phyloP scores from a whole-genome alignment of 768 basidiomycete species.

The Pholiota conissans region DNA sequence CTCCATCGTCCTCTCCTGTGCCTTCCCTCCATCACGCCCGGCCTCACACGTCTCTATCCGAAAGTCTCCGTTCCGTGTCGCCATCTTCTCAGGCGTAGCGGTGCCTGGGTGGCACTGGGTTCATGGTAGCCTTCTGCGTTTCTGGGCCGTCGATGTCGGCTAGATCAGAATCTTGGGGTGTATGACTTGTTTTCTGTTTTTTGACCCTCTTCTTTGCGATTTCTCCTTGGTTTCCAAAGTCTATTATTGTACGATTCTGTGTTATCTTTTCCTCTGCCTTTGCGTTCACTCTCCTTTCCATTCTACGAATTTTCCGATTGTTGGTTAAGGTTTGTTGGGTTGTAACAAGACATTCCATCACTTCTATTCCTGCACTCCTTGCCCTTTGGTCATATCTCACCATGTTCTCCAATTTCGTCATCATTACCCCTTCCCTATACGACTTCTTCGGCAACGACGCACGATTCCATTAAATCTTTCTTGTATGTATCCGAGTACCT shows the following conservation, averaged over 20 bases:
- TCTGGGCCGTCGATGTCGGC: not conserved
- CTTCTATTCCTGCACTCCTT: not conserved
- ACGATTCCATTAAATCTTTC: not conserved
- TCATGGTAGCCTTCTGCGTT: not conserved
- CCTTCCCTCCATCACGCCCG: not conserved
- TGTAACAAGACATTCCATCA: no score
- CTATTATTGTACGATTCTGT: slow-evolving; percentile 1
- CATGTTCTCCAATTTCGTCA: not conserved
- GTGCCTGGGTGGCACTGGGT: not conserved
- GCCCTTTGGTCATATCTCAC: not conserved
- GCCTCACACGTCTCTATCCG: not conserved
- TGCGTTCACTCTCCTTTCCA: not conserved
- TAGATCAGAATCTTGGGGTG: not conserved
- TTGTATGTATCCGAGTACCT: slow-evolving; percentile 1
- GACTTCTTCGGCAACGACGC: no score
- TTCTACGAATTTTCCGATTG: not conserved
- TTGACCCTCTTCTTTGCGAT: not conserved
- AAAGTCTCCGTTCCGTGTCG: not conserved
- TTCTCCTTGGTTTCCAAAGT: slow-evolving; percentile 10
- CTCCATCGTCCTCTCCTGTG: not conserved
- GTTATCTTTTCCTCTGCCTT: slow-evolving; percentile 1
- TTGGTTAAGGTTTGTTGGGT: not conserved
- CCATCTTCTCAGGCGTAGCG: not conserved
- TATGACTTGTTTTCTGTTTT: slow-evolving; percentile 4
- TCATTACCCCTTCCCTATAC: no score